Base-by-base conservation (phyloP, 176 grass and related monocot genomes). In the Cenchrus americanus region DNA sequence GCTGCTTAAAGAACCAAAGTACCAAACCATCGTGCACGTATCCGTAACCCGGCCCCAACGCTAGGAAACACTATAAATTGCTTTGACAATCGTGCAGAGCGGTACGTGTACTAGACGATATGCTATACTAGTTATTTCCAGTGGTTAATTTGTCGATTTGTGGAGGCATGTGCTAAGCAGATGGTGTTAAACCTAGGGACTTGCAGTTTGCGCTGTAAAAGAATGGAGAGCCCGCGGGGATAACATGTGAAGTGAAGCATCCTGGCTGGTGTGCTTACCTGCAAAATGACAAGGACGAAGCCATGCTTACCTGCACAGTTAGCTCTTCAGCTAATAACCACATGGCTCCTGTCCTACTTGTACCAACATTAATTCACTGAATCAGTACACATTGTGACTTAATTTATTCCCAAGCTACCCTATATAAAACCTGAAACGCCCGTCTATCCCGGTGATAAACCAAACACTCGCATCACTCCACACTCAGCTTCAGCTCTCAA, bases 131-230 rank as follows among this genome's bases (percentile, higher is more conserved):
- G 52, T 61, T 50, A 49, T 70, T 70, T 43, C 2, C 5, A 5
- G 8, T 70, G 6, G 6, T 80, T 44, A 44, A 69, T 42, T 73
- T 64, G 60, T 73, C 66, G n/a, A 0, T 17, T 14, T 23, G n/a
- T 50, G 14, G 5, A 53, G 14, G 22, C 77, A 66, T 37, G 48
- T n/a, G 59, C 68, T 49, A 27, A 10, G 30, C 10, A 55, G 48
- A 86, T 80, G 68, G 68, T 17, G 48, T 72, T 65, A 17, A 74
- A 74, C 84, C 69, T 86, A 5, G 77, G 84, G 42, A 80, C 69
- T 54, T 65, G 81, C 10, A 75, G 34, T 27, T 24, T 24, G 24
- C 48, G 17, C 52, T 63, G 24, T 58, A 67, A 13, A 65, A 10
- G 57, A 46, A 66, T 26, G 0, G 8, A 10, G 32, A 3, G 2